These are phyloP conservation scores for Penicillium oxalicum DNA, from an alignment of 2,329 filamentous ascomycete species.

Conservation along the genomic window DNA sequence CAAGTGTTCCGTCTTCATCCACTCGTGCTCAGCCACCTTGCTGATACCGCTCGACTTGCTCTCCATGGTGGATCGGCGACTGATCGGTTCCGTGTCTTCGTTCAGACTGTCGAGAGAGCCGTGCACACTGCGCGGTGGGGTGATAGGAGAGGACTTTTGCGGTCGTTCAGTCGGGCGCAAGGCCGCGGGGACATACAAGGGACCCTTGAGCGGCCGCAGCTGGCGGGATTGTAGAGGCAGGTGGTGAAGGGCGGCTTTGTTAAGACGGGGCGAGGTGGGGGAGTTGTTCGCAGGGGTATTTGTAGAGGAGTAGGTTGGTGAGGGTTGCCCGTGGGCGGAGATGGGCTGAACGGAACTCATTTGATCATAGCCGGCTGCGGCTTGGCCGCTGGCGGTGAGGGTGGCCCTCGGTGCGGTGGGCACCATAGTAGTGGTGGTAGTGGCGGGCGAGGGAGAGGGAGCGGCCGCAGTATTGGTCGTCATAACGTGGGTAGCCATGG, in stretches of 20 bases:
- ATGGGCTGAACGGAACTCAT: conserved; percentile 14
- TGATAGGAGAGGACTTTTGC: conserved; percentile 39
- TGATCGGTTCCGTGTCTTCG: conserved; percentile 32
- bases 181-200: conserved; percentile 58
- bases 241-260: conserved; percentile 31
- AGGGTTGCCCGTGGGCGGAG: conserved; percentile 40
- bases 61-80: conserved; percentile 38
- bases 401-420: not conserved
- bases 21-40: conserved; percentile 48
- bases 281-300: conserved; percentile 51
- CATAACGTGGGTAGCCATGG: conserved; percentile 31
- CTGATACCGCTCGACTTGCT: conserved; percentile 39
- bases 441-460: conserved; percentile 10
- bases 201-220: conserved; percentile 54
- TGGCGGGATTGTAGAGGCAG: conserved; percentile 48
- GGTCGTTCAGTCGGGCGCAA: conserved; percentile 56
- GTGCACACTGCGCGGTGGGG: conserved; percentile 50
- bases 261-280: conserved; percentile 46
- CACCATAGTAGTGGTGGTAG: conserved; percentile 13
- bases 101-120: conserved; percentile 48
- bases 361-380: conserved; percentile 15
- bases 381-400: not conserved
- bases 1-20: conserved; percentile 47
- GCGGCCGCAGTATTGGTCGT: conserved; percentile 6
- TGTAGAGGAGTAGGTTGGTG: conserved; percentile 45